Conservation (phyloP, 805 yeast genomes). For the Barnettozyma salicaria region DNA sequence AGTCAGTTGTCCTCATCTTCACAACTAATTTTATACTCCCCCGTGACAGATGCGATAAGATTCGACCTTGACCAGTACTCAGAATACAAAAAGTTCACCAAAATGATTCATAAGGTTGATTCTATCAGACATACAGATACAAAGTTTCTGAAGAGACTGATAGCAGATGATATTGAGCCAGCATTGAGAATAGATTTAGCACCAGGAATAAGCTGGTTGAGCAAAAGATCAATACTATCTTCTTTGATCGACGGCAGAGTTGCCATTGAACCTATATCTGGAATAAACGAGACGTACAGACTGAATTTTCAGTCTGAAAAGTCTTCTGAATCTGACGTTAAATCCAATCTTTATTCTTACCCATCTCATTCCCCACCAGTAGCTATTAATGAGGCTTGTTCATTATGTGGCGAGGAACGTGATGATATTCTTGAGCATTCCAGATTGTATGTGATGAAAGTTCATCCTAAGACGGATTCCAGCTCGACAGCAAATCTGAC, state of each 20-base stretch:
- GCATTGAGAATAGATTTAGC: slow-evolving; percentile 58
- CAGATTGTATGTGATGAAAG: slow-evolving; percentile 63
- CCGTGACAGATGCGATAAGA: slow-evolving; percentile 35
- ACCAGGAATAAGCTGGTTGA: slow-evolving; percentile 57
- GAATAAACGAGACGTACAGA: slow-evolving; percentile 70
- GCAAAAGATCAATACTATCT: slow-evolving; percentile 53
- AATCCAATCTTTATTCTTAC: slow-evolving; percentile 36
- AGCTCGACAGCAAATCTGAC: slow-evolving; percentile 11
- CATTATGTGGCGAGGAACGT: slow-evolving; percentile 78
- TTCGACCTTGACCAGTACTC: slow-evolving; percentile 35
- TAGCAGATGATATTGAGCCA: slow-evolving; percentile 78
- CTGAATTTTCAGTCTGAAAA: slow-evolving; percentile 24
- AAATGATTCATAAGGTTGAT: slow-evolving; percentile 29
- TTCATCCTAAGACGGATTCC: slow-evolving; percentile 27
- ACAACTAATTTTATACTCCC: slow-evolving; percentile 33
- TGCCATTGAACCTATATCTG: slow-evolving; percentile 79
- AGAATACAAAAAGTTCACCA: slow-evolving; percentile 35
- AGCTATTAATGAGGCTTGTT: slow-evolving; percentile 70
- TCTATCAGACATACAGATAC: slow-evolving; percentile 35
- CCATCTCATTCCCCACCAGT: slow-evolving; percentile 56
- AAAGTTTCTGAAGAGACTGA: slow-evolving; percentile 55
- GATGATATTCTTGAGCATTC: slow-evolving; percentile 69
- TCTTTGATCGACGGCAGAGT: slow-evolving; percentile 76
- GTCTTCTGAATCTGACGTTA: slow-evolving; percentile 19
- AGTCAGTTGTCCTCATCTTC: slow-evolving; percentile 7